Conservation (phyloP, 1,284 basidiomycete species). For the Meira nashicola region DNA sequence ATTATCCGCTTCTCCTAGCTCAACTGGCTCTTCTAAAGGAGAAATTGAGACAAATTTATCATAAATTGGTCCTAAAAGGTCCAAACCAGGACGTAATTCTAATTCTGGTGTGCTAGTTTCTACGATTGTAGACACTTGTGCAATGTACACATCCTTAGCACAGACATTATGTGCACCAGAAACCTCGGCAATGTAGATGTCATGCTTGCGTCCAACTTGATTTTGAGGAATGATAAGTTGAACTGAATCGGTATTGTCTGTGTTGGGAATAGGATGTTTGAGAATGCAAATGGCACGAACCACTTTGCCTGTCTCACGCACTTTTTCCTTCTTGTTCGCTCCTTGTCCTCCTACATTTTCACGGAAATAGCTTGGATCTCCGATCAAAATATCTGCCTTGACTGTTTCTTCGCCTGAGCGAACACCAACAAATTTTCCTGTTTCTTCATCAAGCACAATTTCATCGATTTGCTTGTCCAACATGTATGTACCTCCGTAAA, state of each 20-base stretch:
- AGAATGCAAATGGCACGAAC: constrained; percentile 95
- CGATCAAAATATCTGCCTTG: constrained; percentile 95
- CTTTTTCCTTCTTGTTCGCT: constrained; percentile 58
- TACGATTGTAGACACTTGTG: constrained; percentile 96
- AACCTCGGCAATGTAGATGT: constrained; percentile 98
- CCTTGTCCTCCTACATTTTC: constrained; percentile 59
- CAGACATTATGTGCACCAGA: constrained; percentile 96
- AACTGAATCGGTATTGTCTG: constrained; percentile 80
- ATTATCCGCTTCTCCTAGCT: constrained; percentile 72
- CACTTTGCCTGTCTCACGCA: constrained; percentile 89
- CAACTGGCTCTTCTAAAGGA: constrained; percentile 82
- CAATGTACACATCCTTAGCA: constrained; percentile 87
- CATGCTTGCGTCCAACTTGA: constrained; percentile 88
- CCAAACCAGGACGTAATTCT: constrained; percentile 85
- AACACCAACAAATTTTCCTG: constrained; percentile 88
- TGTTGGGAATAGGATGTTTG: constrained; percentile 96
- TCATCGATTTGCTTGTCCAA: constrained; percentile 91
- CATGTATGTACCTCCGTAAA: constrained; percentile 99
- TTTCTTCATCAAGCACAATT: constrained; percentile 73
- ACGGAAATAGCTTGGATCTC: constrained; percentile 91
- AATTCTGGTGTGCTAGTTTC: constrained; percentile 89
- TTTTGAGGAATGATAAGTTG: constrained; percentile 99
- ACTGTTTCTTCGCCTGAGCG: constrained; percentile 85
- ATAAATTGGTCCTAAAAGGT: constrained; percentile 84
- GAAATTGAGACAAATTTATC: constrained; percentile 92